Conservation (phyloP, 2,329 filamentous ascomycete species). For the Botrytis sinoallii region DNA sequence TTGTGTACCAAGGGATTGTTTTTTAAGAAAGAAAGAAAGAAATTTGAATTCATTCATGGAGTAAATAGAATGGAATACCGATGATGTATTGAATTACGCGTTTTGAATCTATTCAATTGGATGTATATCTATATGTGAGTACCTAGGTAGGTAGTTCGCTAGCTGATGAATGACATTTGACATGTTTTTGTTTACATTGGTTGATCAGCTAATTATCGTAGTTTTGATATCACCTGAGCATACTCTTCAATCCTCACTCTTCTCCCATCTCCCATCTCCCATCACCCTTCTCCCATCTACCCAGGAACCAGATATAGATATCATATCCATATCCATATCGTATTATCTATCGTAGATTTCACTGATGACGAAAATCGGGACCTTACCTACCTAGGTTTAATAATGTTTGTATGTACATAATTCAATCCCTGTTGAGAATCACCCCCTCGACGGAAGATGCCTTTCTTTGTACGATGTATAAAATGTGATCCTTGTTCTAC, state of each 20-base stretch:
- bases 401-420: background rate
- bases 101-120: background rate
- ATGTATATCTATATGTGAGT: background rate
- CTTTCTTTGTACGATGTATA: background rate
- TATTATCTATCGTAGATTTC: background rate
- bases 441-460: background rate
- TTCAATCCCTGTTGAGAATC: constrained; percentile 8
- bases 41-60: background rate
- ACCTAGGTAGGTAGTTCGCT: too few relatives aligned
- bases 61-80: too few relatives aligned
- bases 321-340: background rate
- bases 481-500: background rate
- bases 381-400: background rate
- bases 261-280: too few relatives aligned
- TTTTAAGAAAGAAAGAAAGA: background rate
- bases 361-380: constrained; percentile 1
- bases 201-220: background rate
- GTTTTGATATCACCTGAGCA: background rate
- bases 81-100: background rate
- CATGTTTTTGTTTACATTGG: background rate
- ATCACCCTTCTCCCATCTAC: too few relatives aligned
- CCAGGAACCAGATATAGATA: background rate
- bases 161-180: background rate
- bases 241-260: background rate
- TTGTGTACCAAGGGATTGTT: background rate